Conservation (phyloP, 2,329 filamentous ascomycete genomes). For the Colletotrichum sp. region DNA sequence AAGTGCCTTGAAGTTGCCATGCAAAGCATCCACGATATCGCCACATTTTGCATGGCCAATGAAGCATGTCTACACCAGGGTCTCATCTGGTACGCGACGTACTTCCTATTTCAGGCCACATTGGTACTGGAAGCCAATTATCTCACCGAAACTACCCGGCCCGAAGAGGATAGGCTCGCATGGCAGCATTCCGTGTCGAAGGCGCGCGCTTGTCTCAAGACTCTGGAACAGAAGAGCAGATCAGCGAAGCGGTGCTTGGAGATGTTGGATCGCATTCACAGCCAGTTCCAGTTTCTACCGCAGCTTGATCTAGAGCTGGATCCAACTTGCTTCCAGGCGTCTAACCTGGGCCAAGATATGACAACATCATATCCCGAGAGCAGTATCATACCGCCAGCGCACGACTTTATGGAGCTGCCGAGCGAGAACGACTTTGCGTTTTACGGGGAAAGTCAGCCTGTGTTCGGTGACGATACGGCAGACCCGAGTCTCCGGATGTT, state of each 20-base stretch:
- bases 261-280: constrained; percentile 5
- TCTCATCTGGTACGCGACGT: constrained; percentile 45
- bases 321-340: not conserved
- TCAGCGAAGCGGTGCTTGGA: not conserved
- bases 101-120: constrained; percentile 48
- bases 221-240: not conserved
- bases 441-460: not conserved
- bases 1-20: constrained; percentile 42
- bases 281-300: not conserved
- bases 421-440: constrained; percentile 6
- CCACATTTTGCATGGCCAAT: constrained; percentile 34
- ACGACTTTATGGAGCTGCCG: not conserved
- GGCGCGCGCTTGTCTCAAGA: not conserved
- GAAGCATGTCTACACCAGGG: constrained; percentile 32
- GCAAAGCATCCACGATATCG: constrained; percentile 38
- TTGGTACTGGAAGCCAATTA: constrained; percentile 43
- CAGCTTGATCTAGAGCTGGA: not conserved
- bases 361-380: not conserved
- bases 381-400: not conserved
- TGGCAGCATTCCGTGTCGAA: constrained; percentile 10
- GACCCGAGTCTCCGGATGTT: not conserved
- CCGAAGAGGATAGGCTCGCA: not conserved
- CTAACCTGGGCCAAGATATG: not conserved
- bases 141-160: not conserved
- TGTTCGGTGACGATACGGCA: not conserved